Base-by-base conservation (phyloP, 1,139 yeast genomes). In the Wickerhamomyces sp. region DNA sequence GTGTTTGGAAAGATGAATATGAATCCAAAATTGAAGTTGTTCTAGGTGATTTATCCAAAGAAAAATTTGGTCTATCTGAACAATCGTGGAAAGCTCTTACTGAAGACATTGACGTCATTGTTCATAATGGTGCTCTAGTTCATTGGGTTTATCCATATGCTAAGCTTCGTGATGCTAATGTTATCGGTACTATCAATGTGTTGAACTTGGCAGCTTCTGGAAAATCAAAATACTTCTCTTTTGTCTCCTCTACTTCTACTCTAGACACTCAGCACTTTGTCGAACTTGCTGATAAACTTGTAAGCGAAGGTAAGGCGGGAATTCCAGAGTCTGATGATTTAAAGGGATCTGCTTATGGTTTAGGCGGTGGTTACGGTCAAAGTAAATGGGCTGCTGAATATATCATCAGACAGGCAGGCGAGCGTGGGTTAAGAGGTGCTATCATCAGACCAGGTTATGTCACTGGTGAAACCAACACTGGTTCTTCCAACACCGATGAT, bases 71-170 rank as follows among this genome's bases (percentile, higher is more conserved):
- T 0, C 60, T 87, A 43, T 55, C 64, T n/a, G 70, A 72, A 22
- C 56, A 54, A 1, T 67, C 67, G 29, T 92, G 96, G 96, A 39
- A 51, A 2, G 37, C 58, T 6, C 71, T 94, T 45, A 64, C 79
- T 5, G 63, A 74, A 13, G 64, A 69, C 1, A 70, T 90, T 43
- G 98, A 94, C 61, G 82, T 84, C 5, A 80, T 94, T 38, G 77
- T 94, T 46, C 99, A 94, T 63, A 94, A 94, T 56, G 98, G 97
- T 67, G 99, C 98, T 5, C 72, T 90, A 47, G 99, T 94, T 31
- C 98, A 94, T 63, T 94, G 99, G 99, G 96, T 90, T 3, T 92
- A 86, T 60, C 98, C 97, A 32, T 94, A 94, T 64, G 68, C 84
- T 38, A 87, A 85, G 54, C 71, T 94, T 52, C 78, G 97, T 54